Base-by-base conservation (phyloP, 106 monocot genomes). In the Chionographis japonica region DNA sequence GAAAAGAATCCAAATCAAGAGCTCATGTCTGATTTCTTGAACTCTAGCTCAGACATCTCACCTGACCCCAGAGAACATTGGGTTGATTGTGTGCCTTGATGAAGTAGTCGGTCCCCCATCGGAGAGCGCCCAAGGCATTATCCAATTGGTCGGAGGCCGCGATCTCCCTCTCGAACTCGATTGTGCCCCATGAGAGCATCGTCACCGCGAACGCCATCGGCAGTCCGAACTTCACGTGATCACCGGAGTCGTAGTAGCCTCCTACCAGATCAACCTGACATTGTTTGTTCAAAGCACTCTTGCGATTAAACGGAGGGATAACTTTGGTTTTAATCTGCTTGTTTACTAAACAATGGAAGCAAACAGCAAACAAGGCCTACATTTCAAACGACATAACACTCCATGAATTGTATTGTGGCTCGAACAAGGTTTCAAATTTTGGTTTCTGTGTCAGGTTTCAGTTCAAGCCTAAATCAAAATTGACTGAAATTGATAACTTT, bases 41-140 rank as follows among this genome's bases (percentile, higher is more conserved):
- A 16, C 46, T 54, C 9, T 2, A 43, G 54, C 6, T 42, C 43
- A 4, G 3, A 6, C 41, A 17, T 27, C 3, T 9, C 72, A 94
- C 94, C 87, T 94, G 94, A 10, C 64, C 82, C 94, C 94, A 94
- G 8, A 94, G 83, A 18, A 67, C 50, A 50, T 94, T 85, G 68
- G 80, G 87, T 46, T 94, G 80, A 1, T 35, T 66, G 72, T 98
- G 92, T 19, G 92, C 88, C 66, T 87, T 89, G 62, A 98, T 65
- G 82, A 98, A 80, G 81, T 90, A 92, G 61, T 98, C 92, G 4
- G 97, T 87, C 12, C 97, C 97, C 97, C 92, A 98, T 38, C 71
- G 54, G 72, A 98, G 90, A 63, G 97, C 89, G 46, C 75, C 77
- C 50, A 92, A 55, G 4, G 77, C 70, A 60, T 80, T 54, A 56